Evolutionary conservation across 176 grass and related monocot species (phyloP), one percentile per base, ranked within the genome.

Genomic region (Lolium multiflorum): DNA sequence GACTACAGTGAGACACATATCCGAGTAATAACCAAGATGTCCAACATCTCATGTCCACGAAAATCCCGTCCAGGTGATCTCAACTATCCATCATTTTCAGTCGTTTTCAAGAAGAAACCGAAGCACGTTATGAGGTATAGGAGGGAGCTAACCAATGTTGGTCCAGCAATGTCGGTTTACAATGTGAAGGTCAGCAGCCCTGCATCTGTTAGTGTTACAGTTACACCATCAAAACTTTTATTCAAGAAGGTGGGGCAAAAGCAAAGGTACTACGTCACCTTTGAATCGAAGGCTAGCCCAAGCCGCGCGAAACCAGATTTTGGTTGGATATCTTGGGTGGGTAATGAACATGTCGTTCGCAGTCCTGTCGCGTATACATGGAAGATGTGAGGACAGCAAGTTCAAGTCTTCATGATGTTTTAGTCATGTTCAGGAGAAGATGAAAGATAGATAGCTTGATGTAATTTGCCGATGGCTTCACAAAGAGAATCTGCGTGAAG

Each of bases 31-130:
- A 94, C 92, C 31, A 96, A 93, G 91, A 82, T 50, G 56, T 7
- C 88, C 41, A 94, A 93, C 31, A n/a, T 96, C 79, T 74, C 90
- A 15, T 99, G 97, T 25, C 85, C 90, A 2, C 89, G 51, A 13
- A 96, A 79, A 17, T 94, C 73, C 14, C 62, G 90, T 24, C 90
- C 97, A 1, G 94, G 97, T 43, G 91, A 99, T 25, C 92, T 99
- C 61, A 99, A 99, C 76, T 99, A 99, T 54, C 97, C 97, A 1
- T 99, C 97, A 0, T 96, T 94, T 68, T 92, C 94, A 0, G 92
- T 98, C 15, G 87, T 88, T 50, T 99, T 99, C 83, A 76, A 74
- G 20, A 88, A 87, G 89, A 94, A 85, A 52, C 35, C 81, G 0
- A 89, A 17, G 64, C 78, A 35, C 9, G 71, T 79, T 11, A 35